These are phyloP conservation scores for Dryadomyces sulphureus DNA, from an alignment of 2,329 filamentous ascomycete species.

Conservation along the genomic window DNA sequence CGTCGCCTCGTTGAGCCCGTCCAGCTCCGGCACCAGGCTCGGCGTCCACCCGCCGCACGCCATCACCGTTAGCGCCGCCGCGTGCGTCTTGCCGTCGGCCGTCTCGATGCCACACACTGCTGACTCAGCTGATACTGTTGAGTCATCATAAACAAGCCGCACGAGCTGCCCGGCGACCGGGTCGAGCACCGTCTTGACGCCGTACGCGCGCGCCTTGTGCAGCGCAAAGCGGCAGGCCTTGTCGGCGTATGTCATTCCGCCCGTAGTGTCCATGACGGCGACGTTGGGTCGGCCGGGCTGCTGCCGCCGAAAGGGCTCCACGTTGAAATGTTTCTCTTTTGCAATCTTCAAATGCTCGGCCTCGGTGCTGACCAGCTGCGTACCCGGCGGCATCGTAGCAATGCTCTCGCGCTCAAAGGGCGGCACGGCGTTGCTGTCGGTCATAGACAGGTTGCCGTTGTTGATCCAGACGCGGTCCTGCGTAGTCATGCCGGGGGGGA, in stretches of 20 bases:
- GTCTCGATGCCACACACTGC: constrained; percentile 24
- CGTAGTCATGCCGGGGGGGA: constrained; percentile 5
- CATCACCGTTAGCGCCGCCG: constrained; percentile 20
- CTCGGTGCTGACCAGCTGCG: constrained; percentile 21
- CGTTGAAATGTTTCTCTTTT: not conserved
- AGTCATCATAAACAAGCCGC: constrained; percentile 11
- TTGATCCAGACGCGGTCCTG: constrained; percentile 23
- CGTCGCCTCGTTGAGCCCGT: constrained; percentile 30
- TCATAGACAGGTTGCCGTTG: constrained; percentile 20
- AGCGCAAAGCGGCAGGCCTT: constrained; percentile 30
- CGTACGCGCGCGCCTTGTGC: constrained; percentile 23
- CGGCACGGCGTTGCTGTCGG: constrained; percentile 12
- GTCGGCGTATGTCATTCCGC: constrained; percentile 28
- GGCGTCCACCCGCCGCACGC: constrained; percentile 30
- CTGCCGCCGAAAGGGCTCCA: constrained; percentile 22
- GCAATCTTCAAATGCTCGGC: not conserved
- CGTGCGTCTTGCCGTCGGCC: constrained; percentile 19
- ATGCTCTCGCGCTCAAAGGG: constrained; percentile 22
- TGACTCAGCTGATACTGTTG: not conserved
- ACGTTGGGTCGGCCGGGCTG: constrained; percentile 12
- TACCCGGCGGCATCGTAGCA: constrained; percentile 19
- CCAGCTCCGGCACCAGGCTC: constrained; percentile 22
- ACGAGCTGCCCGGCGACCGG: constrained; percentile 17
- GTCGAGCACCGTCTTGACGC: constrained; percentile 27
- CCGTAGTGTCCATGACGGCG: constrained; percentile 29